Percentiles rank a stretch among this genome's conserved stretches.
Conservation (phyloP, 2,329 filamentous ascomycete species). For the Penicillium sp. region DNA sequence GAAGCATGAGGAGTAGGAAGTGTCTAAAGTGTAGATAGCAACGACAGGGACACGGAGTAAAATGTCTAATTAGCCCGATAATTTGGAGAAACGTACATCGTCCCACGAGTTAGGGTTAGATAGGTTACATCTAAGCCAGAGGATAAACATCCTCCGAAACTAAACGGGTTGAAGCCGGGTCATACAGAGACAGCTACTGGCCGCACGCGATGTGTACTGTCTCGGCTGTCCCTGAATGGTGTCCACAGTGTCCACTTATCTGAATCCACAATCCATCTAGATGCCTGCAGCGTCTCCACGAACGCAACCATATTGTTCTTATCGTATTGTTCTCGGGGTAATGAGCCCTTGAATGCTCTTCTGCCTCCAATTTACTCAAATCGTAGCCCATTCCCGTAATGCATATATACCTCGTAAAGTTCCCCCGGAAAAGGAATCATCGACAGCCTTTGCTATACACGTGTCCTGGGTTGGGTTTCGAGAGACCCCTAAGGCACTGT, state of each 20-base stretch:
- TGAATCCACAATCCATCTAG: constrained; percentile 6
- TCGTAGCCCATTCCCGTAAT: not conserved
- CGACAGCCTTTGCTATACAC: not conserved
- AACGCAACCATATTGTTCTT: constrained; percentile 19
- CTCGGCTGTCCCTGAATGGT: constrained; percentile 6
- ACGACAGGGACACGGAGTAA: not conserved
- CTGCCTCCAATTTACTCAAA: too few species aligned
- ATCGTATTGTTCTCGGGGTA: constrained; percentile 12
- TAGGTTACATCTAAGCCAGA: constrained; percentile 5
- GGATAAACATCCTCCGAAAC: not conserved
- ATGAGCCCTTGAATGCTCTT: not conserved
- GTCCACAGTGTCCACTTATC: not conserved
- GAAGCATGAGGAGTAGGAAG: not conserved
- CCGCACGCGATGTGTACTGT: constrained; percentile 13
- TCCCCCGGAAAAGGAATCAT: not conserved
- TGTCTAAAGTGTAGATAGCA: not conserved
- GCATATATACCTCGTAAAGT: constrained; percentile 8
- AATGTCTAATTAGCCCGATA: not conserved
- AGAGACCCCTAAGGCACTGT: not conserved
- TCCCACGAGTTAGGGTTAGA: not conserved
- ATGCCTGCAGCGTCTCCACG: constrained; percentile 4
- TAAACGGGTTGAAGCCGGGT: not conserved
- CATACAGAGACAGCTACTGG: not conserved
- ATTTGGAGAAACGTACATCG: not conserved
- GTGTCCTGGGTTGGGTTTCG: not conserved